Evolutionary conservation across 1,284 basidiomycete genomes (phyloP).

Genomic region (Pascua sp.): DNA sequence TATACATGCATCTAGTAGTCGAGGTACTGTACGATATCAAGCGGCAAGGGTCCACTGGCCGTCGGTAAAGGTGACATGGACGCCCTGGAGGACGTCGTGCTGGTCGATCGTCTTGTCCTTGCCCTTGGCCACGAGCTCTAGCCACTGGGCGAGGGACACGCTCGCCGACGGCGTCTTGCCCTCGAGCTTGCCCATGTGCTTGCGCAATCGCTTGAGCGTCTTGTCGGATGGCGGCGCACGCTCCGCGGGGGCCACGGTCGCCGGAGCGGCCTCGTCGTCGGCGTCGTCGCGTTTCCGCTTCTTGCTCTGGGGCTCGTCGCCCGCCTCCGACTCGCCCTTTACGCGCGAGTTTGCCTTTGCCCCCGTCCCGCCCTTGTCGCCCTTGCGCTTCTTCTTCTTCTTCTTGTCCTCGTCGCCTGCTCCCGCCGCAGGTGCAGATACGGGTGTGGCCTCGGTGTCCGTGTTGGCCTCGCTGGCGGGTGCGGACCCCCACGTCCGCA

Average conservation of each 20-base stretch:
- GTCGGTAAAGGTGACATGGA: conserved; percentile 29
- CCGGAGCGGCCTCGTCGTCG: conserved; percentile 1
- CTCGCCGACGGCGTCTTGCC: conserved; percentile 4
- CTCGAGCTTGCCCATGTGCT: conserved; percentile 36
- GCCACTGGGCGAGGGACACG: conserved; percentile 20
- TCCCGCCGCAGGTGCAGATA: neutral
- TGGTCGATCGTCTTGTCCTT: conserved; percentile 30
- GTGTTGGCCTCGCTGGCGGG: conserved; percentile 16
- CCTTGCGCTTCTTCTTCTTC: conserved; percentile 45
- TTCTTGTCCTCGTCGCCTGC: conserved; percentile 16
- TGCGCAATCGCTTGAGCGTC: conserved; percentile 38
- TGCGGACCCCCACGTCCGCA: conserved; percentile 46
- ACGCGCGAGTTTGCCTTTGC: conserved; percentile 42
- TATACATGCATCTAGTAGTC: conserved; percentile 10
- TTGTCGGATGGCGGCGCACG: conserved; percentile 21
- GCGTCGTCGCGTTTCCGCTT: conserved; percentile 34
- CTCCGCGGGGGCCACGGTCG: conserved; percentile 1
- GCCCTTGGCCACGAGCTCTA: conserved; percentile 23
- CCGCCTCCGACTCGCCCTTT: conserved; percentile 30
- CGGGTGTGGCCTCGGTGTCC: neutral
- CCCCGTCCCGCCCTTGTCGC: conserved; percentile 49
- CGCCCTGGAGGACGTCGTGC: conserved; percentile 28
- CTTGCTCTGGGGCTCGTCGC: conserved; percentile 28
- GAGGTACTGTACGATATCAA: conserved; percentile 4
- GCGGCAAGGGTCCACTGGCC: conserved; percentile 34